Conservation (phyloP, 441 rosid species). For the Adansonia madagascariensis region DNA sequence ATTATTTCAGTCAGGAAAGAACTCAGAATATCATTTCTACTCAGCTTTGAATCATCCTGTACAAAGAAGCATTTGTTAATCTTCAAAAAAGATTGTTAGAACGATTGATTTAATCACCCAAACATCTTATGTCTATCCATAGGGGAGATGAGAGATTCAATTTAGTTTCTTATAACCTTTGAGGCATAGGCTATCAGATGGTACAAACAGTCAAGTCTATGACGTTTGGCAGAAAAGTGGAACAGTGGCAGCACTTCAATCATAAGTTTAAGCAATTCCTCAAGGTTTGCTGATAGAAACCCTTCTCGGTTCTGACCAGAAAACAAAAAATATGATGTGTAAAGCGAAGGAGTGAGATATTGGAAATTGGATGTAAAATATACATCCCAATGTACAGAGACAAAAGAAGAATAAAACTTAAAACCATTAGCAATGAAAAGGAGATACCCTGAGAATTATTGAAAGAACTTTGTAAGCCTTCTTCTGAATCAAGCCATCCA, state of each 20-base stretch:
- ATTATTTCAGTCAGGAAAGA: slow-evolving; percentile 86
- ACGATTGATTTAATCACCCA: neutral
- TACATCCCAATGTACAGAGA: neutral
- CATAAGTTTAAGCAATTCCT: slow-evolving; percentile 74
- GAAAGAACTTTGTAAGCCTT: slow-evolving; percentile 93
- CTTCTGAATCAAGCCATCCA: slow-evolving; percentile 78
- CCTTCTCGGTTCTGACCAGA: slow-evolving; percentile 56
- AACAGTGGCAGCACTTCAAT: slow-evolving; percentile 64
- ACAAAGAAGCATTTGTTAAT: slow-evolving; percentile 7
- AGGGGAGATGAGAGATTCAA: slow-evolving; percentile 5
- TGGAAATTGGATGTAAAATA: neutral
- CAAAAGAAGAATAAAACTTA: neutral
- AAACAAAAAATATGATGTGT: slow-evolving; percentile 20
- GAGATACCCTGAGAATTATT: slow-evolving; percentile 65
- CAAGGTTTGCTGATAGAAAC: slow-evolving; percentile 58
- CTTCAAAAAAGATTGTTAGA: neutral
- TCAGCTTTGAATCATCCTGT: slow-evolving; percentile 70
- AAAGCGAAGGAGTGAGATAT: neutral
- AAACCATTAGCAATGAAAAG: slow-evolving; percentile 18
- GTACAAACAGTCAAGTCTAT: slow-evolving; percentile 91
- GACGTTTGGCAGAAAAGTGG: slow-evolving; percentile 91
- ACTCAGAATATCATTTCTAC: slow-evolving; percentile 52
- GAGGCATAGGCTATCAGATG: slow-evolving; percentile 64
- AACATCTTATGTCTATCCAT: neutral
- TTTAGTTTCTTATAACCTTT: slow-evolving; percentile 47